Evolutionary conservation across 768 basidiomycete genomes (phyloP), one percentile per base, ranked within the genome.

Genomic region (Tulasnella sp.): DNA sequence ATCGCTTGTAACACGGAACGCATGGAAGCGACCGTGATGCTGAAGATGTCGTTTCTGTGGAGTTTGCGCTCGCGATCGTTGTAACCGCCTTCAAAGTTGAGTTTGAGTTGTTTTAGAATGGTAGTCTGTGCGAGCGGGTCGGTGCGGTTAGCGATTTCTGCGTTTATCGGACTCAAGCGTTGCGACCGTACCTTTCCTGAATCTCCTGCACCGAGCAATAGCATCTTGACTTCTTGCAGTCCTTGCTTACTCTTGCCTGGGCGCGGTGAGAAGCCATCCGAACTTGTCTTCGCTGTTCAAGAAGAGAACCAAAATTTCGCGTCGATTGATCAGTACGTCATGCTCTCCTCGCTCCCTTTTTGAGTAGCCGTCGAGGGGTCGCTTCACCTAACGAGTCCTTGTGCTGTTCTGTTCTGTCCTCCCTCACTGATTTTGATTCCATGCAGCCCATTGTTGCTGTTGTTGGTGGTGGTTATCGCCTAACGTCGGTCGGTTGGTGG

Each of bases 41-140:
- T 93, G 80, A 88, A 97, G 80, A 97, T 96, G 81, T 96, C 96
- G 84, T 96, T 95, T 83, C 93, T 93, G 89, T 96, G 97, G 31
- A 91, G 91, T 75, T 96, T 93, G 58, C 96, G 87, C 84, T 97
- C 95, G 79, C 90, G 89, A 77, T 91, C 90, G 80, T 91, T 93
- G 86, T 96, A 96, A 0, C 91, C 91, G 77, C 93, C 93, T 79
- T 95, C 92, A 82, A 96, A 93, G 78, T 96, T 96, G 83, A 97
- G 91, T 82, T 97, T 96, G 95, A 98, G 97, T 83, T 97, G 96
- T 85, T 96, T 97, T 76, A 97, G 89, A 67, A 97, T 92, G 2
- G 94, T 96, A 0, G 93, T 94, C 90, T 94, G 80, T 14, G 37
- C 9, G 67, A 12, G 29, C 34, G 17, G 31, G 31, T 19, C n/a